Evolutionary conservation across 768 basidiomycete species (phyloP).

Genomic region (Mycena galopus): DNA sequence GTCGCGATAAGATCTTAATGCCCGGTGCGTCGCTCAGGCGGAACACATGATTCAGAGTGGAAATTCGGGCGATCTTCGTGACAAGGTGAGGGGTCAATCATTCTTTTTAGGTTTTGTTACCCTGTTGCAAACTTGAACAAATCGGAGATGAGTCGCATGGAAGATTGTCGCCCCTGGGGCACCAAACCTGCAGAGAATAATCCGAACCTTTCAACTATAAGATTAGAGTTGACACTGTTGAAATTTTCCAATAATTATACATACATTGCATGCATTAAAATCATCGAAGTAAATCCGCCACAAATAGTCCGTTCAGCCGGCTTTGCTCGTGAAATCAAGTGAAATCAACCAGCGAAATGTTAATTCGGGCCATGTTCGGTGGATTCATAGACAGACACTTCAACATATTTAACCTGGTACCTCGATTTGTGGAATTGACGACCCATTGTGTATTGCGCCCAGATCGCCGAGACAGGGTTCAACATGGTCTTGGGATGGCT

Average conservation of each 20-base stretch:
- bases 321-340: background rate
- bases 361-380: background rate
- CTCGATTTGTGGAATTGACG: background rate
- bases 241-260: conserved; percentile 9
- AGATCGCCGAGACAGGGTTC: background rate
- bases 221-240: conserved; percentile 12
- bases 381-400: background rate
- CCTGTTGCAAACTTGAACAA: conserved; percentile 7
- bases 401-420: background rate
- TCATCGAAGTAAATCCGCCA: conserved; percentile 3
- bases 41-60: conserved; percentile 9
- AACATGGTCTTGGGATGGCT: background rate
- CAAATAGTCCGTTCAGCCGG: conserved; percentile 7
- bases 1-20: background rate
- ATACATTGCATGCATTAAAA: conserved; percentile 6
- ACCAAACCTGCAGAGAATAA: background rate
- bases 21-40: background rate
- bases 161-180: conserved; percentile 4
- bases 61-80: background rate
- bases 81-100: conserved; percentile 1
- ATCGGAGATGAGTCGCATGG: conserved; percentile 2
- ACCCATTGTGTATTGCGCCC: background rate
- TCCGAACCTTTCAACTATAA: conserved; percentile 2
- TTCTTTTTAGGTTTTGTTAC: background rate
- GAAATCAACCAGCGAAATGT: background rate